phyloP scores from a whole-genome alignment of 257 asterid genomes.

The Linaria vulgaris region DNA sequence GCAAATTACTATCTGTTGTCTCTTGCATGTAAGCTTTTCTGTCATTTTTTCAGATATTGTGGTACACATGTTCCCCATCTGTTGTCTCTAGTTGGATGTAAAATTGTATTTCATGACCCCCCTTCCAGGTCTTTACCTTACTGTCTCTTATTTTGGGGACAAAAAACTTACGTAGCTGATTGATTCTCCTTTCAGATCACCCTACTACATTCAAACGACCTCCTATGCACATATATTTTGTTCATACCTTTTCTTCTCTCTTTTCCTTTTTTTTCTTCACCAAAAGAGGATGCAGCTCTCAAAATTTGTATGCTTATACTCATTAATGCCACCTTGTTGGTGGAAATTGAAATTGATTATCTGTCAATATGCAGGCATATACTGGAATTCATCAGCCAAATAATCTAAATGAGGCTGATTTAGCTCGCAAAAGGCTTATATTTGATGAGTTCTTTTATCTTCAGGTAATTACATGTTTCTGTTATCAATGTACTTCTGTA shows the following conservation, averaged over 20 bases:
- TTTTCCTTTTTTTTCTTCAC: too few species aligned
- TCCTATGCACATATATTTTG: not conserved
- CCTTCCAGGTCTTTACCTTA: not conserved
- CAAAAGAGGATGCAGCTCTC: too few species aligned
- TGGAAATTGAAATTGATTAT: constrained; percentile 17
- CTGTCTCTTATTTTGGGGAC: not conserved
- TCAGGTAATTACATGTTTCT: constrained; percentile 54
- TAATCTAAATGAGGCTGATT: constrained; percentile 65
- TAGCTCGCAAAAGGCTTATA: constrained; percentile 91
- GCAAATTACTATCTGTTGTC: constrained; percentile 3
- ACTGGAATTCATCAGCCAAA: constrained; percentile 86
- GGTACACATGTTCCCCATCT: constrained; percentile 2
- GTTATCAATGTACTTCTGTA: not conserved
- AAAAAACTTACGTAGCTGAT: not conserved
- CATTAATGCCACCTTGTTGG: constrained; percentile 2
- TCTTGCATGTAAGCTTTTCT: not conserved
- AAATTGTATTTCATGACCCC: not conserved
- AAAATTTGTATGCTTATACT: not conserved
- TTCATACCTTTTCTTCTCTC: too few species aligned
- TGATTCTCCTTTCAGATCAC: not conserved
- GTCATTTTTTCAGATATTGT: not conserved
- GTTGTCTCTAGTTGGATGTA: constrained; percentile 4
- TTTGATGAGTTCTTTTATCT: constrained; percentile 97
- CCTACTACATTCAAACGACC: not conserved
- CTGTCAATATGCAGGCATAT: constrained; percentile 68